Percentiles rank a stretch among this genome's conserved stretches.
phyloP scores from a whole-genome alignment of 2,329 filamentous ascomycete species.

The Xylaria sp. region DNA sequence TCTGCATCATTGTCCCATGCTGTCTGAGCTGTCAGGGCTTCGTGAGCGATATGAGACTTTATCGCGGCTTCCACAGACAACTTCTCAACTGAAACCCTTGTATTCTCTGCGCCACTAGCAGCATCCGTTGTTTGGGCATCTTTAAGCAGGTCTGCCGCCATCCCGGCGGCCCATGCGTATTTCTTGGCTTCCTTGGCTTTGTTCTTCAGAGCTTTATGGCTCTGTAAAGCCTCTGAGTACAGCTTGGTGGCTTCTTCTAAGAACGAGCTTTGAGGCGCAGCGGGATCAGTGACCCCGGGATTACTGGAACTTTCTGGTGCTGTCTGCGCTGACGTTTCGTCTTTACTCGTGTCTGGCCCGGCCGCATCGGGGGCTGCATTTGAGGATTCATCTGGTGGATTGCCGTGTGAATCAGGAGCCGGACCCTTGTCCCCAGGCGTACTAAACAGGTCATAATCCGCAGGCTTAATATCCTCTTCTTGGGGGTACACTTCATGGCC shows the following conservation, averaged over 20 bases:
- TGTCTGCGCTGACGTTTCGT: not conserved
- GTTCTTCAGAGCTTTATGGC: not conserved
- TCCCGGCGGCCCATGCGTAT: not conserved
- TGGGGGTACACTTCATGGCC: not conserved
- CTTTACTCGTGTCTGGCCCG: not conserved
- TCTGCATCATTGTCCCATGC: not conserved
- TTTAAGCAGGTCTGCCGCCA: not conserved
- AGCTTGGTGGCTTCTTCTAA: not conserved
- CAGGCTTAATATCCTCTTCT: not conserved
- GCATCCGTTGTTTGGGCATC: not conserved
- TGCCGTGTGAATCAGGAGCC: too few relatives aligned
- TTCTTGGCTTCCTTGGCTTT: not conserved
- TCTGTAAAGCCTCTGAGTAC: not conserved
- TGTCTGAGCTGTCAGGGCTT: not conserved
- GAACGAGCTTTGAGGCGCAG: not conserved
- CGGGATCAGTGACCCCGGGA: not conserved
- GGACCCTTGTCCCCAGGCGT: not conserved
- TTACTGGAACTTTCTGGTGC: not conserved
- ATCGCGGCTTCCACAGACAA: not conserved
- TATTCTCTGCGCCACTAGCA: not conserved
- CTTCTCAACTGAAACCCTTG: not conserved
- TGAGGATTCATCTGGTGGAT: too few relatives aligned
- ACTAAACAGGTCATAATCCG: not conserved
- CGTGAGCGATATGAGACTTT: not conserved
- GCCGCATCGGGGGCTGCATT: not conserved